Evolutionary conservation across 2,329 filamentous ascomycete genomes (phyloP), one percentile per base, ranked within the genome.

Genomic region (Didymella keratinophila): DNA sequence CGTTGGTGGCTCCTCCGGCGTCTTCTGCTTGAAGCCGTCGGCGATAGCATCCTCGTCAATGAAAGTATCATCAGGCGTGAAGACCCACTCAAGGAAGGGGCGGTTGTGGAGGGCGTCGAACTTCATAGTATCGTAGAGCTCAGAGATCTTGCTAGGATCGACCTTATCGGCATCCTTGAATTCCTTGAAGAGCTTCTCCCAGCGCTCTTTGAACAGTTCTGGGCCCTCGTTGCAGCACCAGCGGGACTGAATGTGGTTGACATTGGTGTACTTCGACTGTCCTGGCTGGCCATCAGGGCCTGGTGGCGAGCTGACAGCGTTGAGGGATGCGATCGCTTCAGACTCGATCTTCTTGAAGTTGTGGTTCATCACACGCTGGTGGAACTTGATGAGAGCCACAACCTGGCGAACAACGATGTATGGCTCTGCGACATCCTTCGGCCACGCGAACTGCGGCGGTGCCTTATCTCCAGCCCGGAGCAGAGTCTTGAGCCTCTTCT

Each of bases 41-140:
- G 69, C 69, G 7, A 76, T 28, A 1, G 72, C 64, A 7, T 79
- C 74, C 51, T 94, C 90, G 52, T 90, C 90, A 11, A 94, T 81
- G 78, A 96, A 91, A 58, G 83, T 84, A 69, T 87, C 88, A 32
- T 91, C 89, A 1, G 95, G 95, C 16, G 93, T 96, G 69, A 99
- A 99, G 0, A 97, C 90, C 92, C 95, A 98, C 76, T 99, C 95
- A 4, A 99, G 81, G 71, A 99, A 99, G 62, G 93, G 92, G 2
- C 95, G 88, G 73, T 99, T 99, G 78, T 99, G 96, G 14, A 99
- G 83, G 1, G 95, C 95, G 76, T 99, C 95, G 65, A 98, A 99
- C 78, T 99, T 99, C 95, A 99, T 98, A 20, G 94, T 98, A 76
- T 99, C 95, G 76, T 99, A 99, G 2, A 99, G 85, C 79, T 99